Base-by-base conservation (phyloP, 495 filamentous ascomycete species). In the Penicillium simplicissimum region DNA sequence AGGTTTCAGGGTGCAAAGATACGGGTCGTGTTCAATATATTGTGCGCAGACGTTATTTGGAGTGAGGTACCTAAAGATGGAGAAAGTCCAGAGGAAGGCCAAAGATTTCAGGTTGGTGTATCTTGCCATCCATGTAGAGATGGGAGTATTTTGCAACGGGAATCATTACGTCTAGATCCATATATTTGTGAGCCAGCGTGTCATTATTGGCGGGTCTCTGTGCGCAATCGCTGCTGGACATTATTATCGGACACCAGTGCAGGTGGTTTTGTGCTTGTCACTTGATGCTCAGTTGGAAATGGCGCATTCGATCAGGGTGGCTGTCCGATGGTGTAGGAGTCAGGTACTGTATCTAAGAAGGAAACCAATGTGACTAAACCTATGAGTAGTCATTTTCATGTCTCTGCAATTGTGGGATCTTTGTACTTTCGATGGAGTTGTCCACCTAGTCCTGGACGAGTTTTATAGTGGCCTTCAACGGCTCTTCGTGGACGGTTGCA, bases 11-110 rank as follows among this genome's bases (percentile, higher is more conserved):
- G 3, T 43, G 34, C 33, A 43, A 42, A 40, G 55, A 23, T 58
- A 43, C 54, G 58, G 57, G 34, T 36, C 48, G 61, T 58, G 54
- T 61, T 61, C 61, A 63, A 67, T 67, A 67, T 57, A 67, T 58
- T 63, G 60, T 36, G 10, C 55, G 25, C 48, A 10, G 4, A 31
- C 14, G 25, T 49, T 3, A 28, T 7, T 15, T 28, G 1, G 14
- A 43, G 47, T 60, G 38, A 40, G 21, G 34, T 40, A n/a, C n/a
- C n/a, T n/a, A 36, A 34, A 13, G 42, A 34, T 48, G 49, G 31
- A 58, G 23, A 14, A 19, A 40, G 42, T 31, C 28, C 28, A 35
- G 15, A 21, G 38, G 25, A 14, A 38, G 34, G 48, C 42, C 23
- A 38, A 40, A 23, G 19, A 15, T 55, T 45, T 17, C 49, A 35